phyloP scores from a whole-genome alignment of 805 yeast species.

The Saccharomyces mikatae region DNA sequence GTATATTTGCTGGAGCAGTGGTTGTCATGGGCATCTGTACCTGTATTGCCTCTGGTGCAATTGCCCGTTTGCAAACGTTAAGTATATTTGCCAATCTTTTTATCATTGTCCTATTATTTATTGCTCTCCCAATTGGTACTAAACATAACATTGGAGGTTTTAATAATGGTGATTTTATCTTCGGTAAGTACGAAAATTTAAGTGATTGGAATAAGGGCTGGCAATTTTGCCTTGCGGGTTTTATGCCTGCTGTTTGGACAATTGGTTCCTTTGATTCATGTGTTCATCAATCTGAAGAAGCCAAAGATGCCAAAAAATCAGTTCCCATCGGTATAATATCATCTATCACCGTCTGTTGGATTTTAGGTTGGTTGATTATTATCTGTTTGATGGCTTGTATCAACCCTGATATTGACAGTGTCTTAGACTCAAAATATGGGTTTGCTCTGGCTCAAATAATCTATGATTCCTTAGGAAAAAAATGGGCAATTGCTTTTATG shows the following conservation, averaged over 20 bases:
- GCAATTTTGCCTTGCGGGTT: constrained; percentile 42
- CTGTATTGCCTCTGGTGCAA: constrained; percentile 46
- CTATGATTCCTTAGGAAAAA: constrained; percentile 51
- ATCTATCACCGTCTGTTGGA: constrained; percentile 49
- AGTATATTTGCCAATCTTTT: constrained; percentile 49
- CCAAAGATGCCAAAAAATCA: constrained; percentile 47
- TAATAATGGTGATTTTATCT: constrained; percentile 46
- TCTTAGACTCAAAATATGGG: constrained; percentile 42
- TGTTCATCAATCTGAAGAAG: constrained; percentile 68
- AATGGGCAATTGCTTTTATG: constrained; percentile 63
- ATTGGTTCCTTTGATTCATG: constrained; percentile 68
- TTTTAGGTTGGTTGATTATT: constrained; percentile 50
- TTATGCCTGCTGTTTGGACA: constrained; percentile 69
- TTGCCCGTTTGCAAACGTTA: constrained; percentile 52
- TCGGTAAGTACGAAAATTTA: constrained; percentile 43
- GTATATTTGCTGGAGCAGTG: constrained; percentile 57
- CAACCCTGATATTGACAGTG: constrained; percentile 35
- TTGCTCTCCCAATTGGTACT: constrained; percentile 60
- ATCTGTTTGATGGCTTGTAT: constrained; percentile 49
- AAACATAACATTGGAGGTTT: constrained; percentile 31
- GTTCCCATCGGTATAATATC: constrained; percentile 60
- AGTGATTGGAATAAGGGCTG: constrained; percentile 55
- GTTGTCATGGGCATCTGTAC: constrained; percentile 45
- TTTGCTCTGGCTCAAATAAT: constrained; percentile 60
- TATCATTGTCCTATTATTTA: constrained; percentile 46